A percentile compares a stretch with the other conserved stretches of the same genome.
phyloP scores from a whole-genome alignment of 2,329 filamentous ascomycete genomes.

The Colletotrichum sublineola region DNA sequence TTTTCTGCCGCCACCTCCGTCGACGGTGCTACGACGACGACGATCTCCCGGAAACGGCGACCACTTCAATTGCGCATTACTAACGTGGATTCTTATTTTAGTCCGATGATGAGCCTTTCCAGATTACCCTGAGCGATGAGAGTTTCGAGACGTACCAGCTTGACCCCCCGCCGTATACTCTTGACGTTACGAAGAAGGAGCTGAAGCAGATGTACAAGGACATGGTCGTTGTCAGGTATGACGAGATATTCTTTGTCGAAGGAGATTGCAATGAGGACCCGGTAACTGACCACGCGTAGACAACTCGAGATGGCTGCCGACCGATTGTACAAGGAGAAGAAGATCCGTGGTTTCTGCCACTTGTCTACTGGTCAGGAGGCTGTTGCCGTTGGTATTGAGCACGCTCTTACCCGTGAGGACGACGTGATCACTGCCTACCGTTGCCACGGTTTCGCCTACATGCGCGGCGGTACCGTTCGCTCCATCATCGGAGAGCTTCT shows the following conservation, averaged over 20 bases:
- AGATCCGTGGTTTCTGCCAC: slow-evolving; percentile 99
- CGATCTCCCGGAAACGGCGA: not conserved
- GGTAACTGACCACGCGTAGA: slow-evolving; percentile 62
- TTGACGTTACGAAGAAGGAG: slow-evolving; percentile 96
- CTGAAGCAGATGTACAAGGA: slow-evolving; percentile 99
- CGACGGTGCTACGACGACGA: slow-evolving; percentile 3
- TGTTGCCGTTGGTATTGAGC: slow-evolving; percentile 96
- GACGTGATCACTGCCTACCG: slow-evolving; percentile 98
- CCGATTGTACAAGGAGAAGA: slow-evolving; percentile 99
- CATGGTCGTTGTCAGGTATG: slow-evolving; percentile 94
- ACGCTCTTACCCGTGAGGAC: slow-evolving; percentile 91
- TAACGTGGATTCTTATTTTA: slow-evolving; percentile 53
- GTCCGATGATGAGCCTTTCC: slow-evolving; percentile 95
- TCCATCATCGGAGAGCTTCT: slow-evolving; percentile 97
- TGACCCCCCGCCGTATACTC: slow-evolving; percentile 92
- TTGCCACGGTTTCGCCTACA: slow-evolving; percentile 97
- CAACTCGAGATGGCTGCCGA: slow-evolving; percentile 99
- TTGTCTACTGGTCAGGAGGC: slow-evolving; percentile 98
- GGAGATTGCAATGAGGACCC: not conserved
- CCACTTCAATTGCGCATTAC: slow-evolving; percentile 13
- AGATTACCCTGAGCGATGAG: slow-evolving; percentile 94
- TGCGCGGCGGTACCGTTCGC: slow-evolving; percentile 92
- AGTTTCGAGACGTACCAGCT: slow-evolving; percentile 99
- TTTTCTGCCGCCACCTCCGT: slow-evolving; percentile 27
- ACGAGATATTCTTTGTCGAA: not conserved